Base-by-base conservation (phyloP, 1,284 basidiomycete species). In the Schizopora paradoxa region DNA sequence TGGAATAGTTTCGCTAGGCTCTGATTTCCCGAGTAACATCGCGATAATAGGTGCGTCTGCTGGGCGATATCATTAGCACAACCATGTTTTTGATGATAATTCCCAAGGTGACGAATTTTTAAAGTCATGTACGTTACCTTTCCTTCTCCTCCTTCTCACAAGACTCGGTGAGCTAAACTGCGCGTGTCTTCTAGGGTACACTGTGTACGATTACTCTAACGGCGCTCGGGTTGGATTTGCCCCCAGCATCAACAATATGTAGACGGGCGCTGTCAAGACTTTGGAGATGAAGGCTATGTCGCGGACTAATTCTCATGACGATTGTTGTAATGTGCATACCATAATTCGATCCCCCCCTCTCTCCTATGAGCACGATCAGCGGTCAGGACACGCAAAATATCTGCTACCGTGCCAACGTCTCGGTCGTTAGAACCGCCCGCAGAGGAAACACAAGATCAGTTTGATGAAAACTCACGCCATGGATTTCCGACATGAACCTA, bases 51-150 rank as follows among this genome's bases (percentile, higher is more conserved):
- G 77, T 56, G 49, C 40, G 64, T 55, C 14, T 7, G 14, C n/a
- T n/a, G n/a, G n/a, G n/a, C n/a, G n/a, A n/a, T n/a, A n/a, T n/a
- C n/a, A n/a, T n/a, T n/a, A n/a, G n/a, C n/a, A n/a, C n/a, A 26
- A 38, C 41, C 26, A 43, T 34, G n/a, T 46, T 47, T 41, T 41
- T 50, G 56, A 35, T 45, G 33, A 36, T 7, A 28, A 16, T 11
- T 11, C 6, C 34, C 18, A 47, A 72, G 73, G 74, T 1, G 84
- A 82, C 56, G 77, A 78, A 52, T 90, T 91, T 63, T 56, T 84
- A 29, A 86, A 85, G 63, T 79, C 74, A 25, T 82, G 79, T 78
- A 52, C 58, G 76, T 63, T 22, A 14, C 23, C 28, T 28, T 28
- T 46, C 7, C 21, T n/a, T n/a, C n/a, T n/a, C n/a, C n/a, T n/a